Conservation (phyloP, 2,329 filamentous ascomycete genomes). For the Penicillium brasilianum region DNA sequence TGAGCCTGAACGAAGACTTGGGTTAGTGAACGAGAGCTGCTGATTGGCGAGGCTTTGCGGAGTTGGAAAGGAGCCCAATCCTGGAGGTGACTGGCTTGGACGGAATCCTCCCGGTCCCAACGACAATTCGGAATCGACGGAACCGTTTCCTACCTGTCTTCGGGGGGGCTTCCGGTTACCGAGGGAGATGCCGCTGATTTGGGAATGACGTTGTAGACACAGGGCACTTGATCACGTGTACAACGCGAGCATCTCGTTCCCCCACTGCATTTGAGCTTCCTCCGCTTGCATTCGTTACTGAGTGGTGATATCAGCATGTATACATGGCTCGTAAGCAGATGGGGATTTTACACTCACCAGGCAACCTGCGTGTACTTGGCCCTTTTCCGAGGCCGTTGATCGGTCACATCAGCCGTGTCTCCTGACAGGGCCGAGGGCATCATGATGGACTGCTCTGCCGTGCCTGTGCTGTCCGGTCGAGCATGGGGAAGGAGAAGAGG, state of each 20-base stretch:
- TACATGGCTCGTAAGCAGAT: not conserved
- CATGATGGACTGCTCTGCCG: not conserved
- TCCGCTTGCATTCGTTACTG: conserved; percentile 75
- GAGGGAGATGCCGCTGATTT: not conserved
- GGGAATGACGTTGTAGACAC: conserved; percentile 67
- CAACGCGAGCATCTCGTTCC: conserved; percentile 71
- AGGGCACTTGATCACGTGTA: conserved; percentile 63
- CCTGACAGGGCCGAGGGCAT: conserved; percentile 7
- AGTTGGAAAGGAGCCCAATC: not conserved
- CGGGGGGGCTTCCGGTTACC: not conserved
- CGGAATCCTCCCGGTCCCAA: not conserved
- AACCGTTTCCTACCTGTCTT: conserved; percentile 22
- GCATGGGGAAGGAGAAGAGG: not conserved
- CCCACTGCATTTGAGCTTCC: conserved; percentile 77
- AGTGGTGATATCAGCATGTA: not conserved
- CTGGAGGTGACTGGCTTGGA: not conserved
- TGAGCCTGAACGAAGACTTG: conserved; percentile 17
- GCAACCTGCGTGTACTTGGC: conserved; percentile 44
- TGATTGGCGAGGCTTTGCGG: not conserved
- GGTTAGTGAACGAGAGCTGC: not conserved
- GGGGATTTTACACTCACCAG: conserved; percentile 31
- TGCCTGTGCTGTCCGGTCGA: not conserved
- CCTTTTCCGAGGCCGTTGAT: conserved; percentile 31
- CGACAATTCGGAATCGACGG: not conserved
- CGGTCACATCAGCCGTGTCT: conserved; percentile 2